Evolutionary conservation across 1,284 basidiomycete species (phyloP).

Genomic region (Ustilago cynodontis): DNA sequence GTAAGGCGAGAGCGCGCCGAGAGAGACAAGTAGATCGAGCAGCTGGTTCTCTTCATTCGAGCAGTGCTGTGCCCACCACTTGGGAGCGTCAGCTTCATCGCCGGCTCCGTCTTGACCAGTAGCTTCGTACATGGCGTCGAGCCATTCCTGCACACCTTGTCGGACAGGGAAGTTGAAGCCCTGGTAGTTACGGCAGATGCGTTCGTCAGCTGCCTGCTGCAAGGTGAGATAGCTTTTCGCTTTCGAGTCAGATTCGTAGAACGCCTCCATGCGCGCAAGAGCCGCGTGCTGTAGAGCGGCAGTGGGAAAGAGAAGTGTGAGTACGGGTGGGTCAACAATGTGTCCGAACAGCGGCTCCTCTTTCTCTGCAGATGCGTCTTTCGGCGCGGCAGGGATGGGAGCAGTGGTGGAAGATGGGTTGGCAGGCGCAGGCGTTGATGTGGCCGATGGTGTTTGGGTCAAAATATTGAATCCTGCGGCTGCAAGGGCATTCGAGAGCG

Average conservation of each 20-base stretch:
- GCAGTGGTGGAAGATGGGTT: slow-evolving; percentile 7
- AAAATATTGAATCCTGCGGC: slow-evolving; percentile 31
- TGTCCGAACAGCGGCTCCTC: slow-evolving; percentile 41
- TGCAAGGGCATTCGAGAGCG: slow-evolving; percentile 21
- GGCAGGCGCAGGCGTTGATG: slow-evolving; percentile 16
- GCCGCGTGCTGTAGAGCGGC: slow-evolving; percentile 56
- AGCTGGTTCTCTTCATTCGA: slow-evolving; percentile 54
- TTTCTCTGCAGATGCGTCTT: slow-evolving; percentile 6
- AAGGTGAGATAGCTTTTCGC: slow-evolving; percentile 46
- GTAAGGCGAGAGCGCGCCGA: slow-evolving; percentile 20
- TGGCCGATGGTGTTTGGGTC: not conserved
- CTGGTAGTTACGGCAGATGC: slow-evolving; percentile 63
- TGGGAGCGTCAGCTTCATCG: slow-evolving; percentile 9
- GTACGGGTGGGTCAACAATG: slow-evolving; percentile 46
- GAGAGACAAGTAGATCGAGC: slow-evolving; percentile 42
- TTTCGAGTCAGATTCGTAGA: slow-evolving; percentile 59
- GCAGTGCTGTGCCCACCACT: slow-evolving; percentile 55
- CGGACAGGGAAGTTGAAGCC: slow-evolving; percentile 65
- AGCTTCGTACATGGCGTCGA: slow-evolving; percentile 53
- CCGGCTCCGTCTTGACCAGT: slow-evolving; percentile 3
- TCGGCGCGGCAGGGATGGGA: not conserved
- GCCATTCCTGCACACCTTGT: slow-evolving; percentile 53
- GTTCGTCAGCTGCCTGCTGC: slow-evolving; percentile 45
- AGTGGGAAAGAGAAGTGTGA: slow-evolving; percentile 62
- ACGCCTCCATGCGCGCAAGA: slow-evolving; percentile 63